Conservation (phyloP, 2,329 filamentous ascomycete genomes). For the Lachnellula occidentalis region DNA sequence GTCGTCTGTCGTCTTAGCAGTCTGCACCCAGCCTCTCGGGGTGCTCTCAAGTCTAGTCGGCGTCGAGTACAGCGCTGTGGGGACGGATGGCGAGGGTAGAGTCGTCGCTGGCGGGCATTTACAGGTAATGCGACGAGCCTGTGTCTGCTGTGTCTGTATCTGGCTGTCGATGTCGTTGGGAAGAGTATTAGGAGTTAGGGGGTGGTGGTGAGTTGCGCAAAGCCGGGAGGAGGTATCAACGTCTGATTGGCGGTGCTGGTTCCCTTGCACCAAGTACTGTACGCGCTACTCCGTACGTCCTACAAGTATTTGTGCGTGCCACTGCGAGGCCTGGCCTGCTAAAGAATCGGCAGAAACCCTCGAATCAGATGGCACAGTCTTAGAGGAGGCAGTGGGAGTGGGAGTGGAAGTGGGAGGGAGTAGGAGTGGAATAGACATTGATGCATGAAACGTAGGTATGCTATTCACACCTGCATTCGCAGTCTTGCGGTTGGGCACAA, state of each 20-base stretch:
- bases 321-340: neutral
- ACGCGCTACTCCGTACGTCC: no score
- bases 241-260: neutral
- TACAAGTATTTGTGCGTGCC: neutral
- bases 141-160: neutral
- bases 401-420: neutral
- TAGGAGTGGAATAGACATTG: no score
- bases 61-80: neutral
- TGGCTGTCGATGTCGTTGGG: neutral
- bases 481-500: no score
- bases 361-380: neutral
- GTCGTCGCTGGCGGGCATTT: neutral
- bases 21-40: constrained; percentile 18
- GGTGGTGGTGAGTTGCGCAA: neutral
- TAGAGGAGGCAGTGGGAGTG: neutral
- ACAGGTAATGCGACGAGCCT: neutral
- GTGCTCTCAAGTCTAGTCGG: neutral
- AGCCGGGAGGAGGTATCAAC: neutral
- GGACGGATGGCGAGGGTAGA: neutral
- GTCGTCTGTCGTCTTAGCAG: constrained; percentile 1
- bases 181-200: neutral
- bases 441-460: no score
- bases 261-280: neutral
- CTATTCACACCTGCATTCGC: no score
- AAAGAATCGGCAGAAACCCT: neutral